phyloP scores from a whole-genome alignment of 2,329 filamentous ascomycete species.

The Neospermospora avenae region DNA sequence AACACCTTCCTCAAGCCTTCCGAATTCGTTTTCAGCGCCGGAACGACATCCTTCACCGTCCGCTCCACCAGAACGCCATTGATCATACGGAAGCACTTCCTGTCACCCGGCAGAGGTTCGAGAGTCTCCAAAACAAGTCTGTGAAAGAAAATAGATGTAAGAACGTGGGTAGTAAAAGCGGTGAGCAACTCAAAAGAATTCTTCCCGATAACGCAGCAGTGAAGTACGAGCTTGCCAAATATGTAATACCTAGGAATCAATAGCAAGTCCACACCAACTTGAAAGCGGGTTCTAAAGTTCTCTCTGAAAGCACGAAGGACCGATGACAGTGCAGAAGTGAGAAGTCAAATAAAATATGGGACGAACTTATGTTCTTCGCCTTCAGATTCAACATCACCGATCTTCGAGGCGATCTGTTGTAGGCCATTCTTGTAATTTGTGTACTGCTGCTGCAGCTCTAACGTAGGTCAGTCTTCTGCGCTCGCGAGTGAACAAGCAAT shows the following conservation, averaged over 20 bases:
- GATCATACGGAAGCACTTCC: constrained; percentile 98
- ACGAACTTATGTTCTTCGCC: constrained; percentile 96
- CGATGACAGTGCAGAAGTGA: neutral
- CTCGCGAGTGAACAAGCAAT: neutral
- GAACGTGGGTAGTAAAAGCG: constrained; percentile 30
- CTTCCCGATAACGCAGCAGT: neutral
- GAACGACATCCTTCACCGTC: constrained; percentile 88
- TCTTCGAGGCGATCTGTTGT: constrained; percentile 92
- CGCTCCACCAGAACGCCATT: constrained; percentile 94
- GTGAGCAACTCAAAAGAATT: constrained; percentile 35
- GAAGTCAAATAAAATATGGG: constrained; percentile 2
- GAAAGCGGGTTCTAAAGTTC: constrained; percentile 1
- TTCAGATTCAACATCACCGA: constrained; percentile 96
- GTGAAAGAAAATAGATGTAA: constrained; percentile 37
- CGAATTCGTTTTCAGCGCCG: constrained; percentile 87
- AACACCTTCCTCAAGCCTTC: constrained; percentile 92
- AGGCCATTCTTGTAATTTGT: constrained; percentile 74
- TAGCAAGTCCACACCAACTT: neutral
- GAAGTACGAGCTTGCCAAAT: constrained; percentile 6
- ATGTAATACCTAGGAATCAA: neutral
- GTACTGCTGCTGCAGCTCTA: constrained; percentile 79
- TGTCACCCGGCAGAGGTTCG: constrained; percentile 73
- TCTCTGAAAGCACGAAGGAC: neutral
- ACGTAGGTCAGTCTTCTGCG: neutral
- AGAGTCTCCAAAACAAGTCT: constrained; percentile 90